Conservation (phyloP, 768 basidiomycete species). For the Polyporus arcularius region DNA sequence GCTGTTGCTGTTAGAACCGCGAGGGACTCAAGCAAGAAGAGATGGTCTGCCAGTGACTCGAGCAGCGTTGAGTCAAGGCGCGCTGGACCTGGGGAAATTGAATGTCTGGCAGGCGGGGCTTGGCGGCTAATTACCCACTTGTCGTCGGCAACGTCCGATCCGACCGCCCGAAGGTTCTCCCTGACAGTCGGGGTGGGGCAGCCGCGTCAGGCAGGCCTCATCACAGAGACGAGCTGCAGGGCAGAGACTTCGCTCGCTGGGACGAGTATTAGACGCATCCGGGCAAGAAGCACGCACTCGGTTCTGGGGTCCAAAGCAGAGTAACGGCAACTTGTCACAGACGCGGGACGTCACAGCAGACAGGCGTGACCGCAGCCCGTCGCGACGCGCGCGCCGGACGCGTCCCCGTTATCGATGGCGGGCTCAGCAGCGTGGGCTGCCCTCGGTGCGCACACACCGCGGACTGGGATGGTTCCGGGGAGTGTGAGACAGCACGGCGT, state of each 20-base stretch:
- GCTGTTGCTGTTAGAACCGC: background rate
- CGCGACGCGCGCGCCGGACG: slow-evolving; percentile 6
- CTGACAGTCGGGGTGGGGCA: background rate
- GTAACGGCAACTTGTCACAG: slow-evolving; percentile 10
- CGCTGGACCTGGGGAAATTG: background rate
- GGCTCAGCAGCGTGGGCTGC: background rate
- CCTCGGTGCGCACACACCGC: slow-evolving; percentile 27
- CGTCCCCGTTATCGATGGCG: slow-evolving; percentile 18
- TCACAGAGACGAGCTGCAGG: too few species aligned
- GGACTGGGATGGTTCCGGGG: background rate
- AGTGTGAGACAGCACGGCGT: background rate
- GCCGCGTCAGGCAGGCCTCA: background rate
- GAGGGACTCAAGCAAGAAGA: background rate
- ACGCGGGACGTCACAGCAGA: slow-evolving; percentile 17
- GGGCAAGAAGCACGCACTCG: background rate
- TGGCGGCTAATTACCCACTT: slow-evolving; percentile 9
- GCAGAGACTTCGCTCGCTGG: background rate
- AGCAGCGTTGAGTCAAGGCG: background rate
- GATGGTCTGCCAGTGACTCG: slow-evolving; percentile 5
- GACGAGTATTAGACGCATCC: too few species aligned
- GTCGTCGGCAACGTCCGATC: slow-evolving; percentile 6
- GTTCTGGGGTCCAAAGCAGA: background rate
- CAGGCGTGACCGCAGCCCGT: slow-evolving; percentile 8
- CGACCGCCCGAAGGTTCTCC: background rate
- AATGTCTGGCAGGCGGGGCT: background rate